Percentiles rank a stretch among this genome's conserved stretches.
Conservation (phyloP, 78 protist genomes). For the Tieghemostelium lacteum region DNA sequence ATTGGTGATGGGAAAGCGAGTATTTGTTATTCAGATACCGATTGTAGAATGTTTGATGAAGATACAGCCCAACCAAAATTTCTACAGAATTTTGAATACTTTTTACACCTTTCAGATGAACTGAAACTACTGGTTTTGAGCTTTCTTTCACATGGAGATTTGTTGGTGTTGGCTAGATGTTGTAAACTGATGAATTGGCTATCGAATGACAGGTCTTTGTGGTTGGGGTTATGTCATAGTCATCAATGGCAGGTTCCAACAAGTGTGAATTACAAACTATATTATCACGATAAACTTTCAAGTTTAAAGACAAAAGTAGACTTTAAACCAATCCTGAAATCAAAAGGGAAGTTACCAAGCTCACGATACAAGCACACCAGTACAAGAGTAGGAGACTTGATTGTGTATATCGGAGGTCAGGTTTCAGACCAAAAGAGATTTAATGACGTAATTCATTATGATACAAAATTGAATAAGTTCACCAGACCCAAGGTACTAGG, state of each 20-base stretch:
- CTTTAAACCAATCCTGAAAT: no score
- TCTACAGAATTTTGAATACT: no score
- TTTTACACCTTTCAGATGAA: no score
- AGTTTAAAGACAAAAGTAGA: no score
- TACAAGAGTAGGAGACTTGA: neutral
- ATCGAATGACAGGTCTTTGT: neutral
- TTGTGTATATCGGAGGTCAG: constrained; percentile 38
- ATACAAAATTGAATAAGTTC: constrained; percentile 26
- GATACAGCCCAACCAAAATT: no score
- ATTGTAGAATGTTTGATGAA: no score
- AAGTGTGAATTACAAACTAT: no score
- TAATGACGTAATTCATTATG: constrained; percentile 17
- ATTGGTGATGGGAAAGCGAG: no score
- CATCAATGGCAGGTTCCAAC: neutral
- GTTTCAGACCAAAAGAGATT: constrained; percentile 20
- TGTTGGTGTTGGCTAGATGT: neutral
- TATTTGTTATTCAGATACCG: no score
- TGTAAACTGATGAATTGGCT: neutral
- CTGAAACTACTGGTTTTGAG: neutral
- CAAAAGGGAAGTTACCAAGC: constrained; percentile 6
- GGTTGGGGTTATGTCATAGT: neutral
- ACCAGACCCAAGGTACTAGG: constrained; percentile 5
- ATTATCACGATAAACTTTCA: no score
- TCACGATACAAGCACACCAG: constrained; percentile 28
- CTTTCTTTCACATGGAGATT: neutral